phyloP scores from a whole-genome alignment of 495 filamentous ascomycete species.

The Hypomontagnella monticulosa region DNA sequence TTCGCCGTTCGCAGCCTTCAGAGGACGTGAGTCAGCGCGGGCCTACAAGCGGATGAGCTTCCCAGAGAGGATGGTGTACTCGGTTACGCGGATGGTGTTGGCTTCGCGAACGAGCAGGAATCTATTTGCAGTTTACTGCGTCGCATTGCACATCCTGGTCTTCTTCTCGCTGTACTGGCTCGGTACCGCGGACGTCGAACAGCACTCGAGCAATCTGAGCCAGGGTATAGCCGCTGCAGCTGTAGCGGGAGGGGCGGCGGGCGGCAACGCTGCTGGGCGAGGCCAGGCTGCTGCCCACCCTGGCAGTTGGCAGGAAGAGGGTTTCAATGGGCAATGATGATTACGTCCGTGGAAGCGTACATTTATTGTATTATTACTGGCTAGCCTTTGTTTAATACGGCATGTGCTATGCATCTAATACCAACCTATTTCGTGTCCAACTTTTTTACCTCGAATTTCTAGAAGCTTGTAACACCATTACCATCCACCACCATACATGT shows the following conservation, averaged over 20 bases:
- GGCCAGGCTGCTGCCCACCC: constrained; percentile 34
- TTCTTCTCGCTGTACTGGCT: constrained; percentile 88
- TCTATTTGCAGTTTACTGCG: constrained; percentile 93
- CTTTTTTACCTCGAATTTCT: not conserved
- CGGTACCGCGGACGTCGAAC: constrained; percentile 62
- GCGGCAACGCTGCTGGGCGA: constrained; percentile 30
- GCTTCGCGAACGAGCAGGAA: constrained; percentile 91
- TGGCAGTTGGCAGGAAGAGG: constrained; percentile 53
- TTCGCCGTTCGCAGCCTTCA: constrained; percentile 93
- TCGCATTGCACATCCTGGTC: constrained; percentile 86
- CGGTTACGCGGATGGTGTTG: constrained; percentile 87
- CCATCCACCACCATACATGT: not conserved
- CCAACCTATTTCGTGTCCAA: constrained; percentile 13
- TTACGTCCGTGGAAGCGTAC: constrained; percentile 13
- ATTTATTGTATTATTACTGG: constrained; percentile 38
- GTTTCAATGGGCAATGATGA: constrained; percentile 49
- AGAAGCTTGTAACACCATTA: not conserved
- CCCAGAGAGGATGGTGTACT: constrained; percentile 89
- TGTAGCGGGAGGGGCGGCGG: constrained; percentile 40
- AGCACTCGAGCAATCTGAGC: constrained; percentile 48
- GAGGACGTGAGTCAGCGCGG: constrained; percentile 86
- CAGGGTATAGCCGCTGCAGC: constrained; percentile 46
- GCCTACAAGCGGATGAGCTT: constrained; percentile 96
- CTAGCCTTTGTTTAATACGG: constrained; percentile 30
- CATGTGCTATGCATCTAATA: constrained; percentile 32